These are phyloP conservation scores for Pseudogymnoascus sp. DNA, from an alignment of 2,329 filamentous ascomycete genomes.

Conservation along the genomic window DNA sequence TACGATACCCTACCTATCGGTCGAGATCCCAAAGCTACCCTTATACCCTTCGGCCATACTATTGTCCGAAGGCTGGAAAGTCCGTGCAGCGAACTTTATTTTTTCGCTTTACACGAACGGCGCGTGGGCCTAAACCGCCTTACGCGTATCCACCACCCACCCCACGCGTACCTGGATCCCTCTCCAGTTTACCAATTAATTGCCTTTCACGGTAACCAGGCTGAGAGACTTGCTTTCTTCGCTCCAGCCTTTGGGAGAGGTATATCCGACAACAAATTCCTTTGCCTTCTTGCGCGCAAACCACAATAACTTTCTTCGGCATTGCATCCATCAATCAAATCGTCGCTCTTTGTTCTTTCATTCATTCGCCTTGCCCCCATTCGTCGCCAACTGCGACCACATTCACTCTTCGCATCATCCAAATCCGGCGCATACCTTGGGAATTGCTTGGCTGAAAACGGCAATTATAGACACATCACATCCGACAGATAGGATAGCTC, in stretches of 20 bases:
- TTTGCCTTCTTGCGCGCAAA: background rate
- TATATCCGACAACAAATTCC: background rate
- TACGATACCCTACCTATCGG: background rate
- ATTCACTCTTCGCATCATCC: background rate
- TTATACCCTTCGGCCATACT: background rate
- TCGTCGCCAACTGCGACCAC: background rate
- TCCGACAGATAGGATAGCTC: background rate
- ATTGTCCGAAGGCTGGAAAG: background rate
- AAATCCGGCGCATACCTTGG: background rate
- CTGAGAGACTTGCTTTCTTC: constrained; percentile 5
- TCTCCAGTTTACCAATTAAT: constrained; percentile 3
- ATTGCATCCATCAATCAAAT: background rate
- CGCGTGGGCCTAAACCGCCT: background rate
- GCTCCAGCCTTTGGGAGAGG: background rate
- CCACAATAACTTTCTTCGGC: background rate
- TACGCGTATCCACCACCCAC: constrained; percentile 3
- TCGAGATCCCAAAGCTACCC: background rate
- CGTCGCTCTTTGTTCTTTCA: background rate
- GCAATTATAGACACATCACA: background rate
- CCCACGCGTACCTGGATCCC: background rate
- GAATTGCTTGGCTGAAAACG: background rate
- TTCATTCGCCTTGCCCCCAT: background rate
- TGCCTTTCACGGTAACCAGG: background rate
- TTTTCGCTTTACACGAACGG: background rate
- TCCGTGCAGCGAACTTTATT: background rate